phyloP scores from a whole-genome alignment of 2,329 filamentous ascomycete species.

The Phyllosticta capitalensis region DNA sequence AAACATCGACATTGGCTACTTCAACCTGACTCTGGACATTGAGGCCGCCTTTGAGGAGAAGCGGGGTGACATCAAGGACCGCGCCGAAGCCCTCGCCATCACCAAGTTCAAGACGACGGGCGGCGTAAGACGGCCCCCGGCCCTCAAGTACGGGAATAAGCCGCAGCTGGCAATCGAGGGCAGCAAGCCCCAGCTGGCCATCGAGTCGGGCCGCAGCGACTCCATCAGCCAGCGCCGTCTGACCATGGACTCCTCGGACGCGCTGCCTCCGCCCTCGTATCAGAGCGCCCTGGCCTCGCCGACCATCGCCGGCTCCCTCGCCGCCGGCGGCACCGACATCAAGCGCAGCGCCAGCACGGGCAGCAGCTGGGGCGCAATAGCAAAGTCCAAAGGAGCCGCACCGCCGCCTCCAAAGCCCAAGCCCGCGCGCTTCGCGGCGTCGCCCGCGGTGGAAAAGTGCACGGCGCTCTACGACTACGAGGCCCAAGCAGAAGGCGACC shows the following conservation, averaged over 20 bases:
- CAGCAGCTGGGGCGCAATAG: conserved; percentile 31
- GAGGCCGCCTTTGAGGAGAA: conserved; percentile 86
- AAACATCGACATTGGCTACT: conserved; percentile 92
- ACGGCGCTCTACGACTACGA: conserved; percentile 95
- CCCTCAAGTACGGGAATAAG: conserved; percentile 30
- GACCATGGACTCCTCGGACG: conserved; percentile 23
- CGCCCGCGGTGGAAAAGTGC: conserved; percentile 61
- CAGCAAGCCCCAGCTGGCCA: conserved; percentile 23
- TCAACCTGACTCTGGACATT: conserved; percentile 82
- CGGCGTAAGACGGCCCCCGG: conserved; percentile 34
- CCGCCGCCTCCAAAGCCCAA: conserved; percentile 48
- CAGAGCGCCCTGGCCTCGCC: conserved; percentile 26
- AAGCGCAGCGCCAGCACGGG: conserved; percentile 23
- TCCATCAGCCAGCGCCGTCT: conserved; percentile 15
- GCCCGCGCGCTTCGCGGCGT: conserved; percentile 60
- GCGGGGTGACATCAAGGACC: conserved; percentile 77
- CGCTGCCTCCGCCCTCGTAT: conserved; percentile 30
- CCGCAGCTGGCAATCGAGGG: conserved; percentile 26
- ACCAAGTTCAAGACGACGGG: conserved; percentile 87
- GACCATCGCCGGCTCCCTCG: conserved; percentile 11
- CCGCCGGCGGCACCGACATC: conserved; percentile 17
- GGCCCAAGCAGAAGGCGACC: conserved; percentile 85
- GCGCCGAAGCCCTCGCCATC: conserved; percentile 73
- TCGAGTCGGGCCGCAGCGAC: conserved; percentile 22
- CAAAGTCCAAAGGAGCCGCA: conserved; percentile 39